Evolutionary conservation across 768 basidiomycete species (phyloP), one percentile per base, ranked within the genome.

Genomic region (Suillus bovinus): DNA sequence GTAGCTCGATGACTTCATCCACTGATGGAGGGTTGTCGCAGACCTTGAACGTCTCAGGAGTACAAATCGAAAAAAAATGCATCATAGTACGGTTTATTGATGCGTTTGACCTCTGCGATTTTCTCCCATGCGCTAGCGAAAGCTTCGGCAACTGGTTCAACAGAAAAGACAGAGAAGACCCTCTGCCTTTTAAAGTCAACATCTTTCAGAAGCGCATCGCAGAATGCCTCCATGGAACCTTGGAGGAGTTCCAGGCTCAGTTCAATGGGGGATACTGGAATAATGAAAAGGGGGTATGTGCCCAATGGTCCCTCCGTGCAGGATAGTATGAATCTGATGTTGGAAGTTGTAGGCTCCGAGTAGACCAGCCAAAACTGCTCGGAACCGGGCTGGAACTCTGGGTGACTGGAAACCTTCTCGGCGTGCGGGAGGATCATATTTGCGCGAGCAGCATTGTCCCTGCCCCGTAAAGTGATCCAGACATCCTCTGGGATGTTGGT

Each of bases 141-240:
- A 7, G 76, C 61, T 65, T 75, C 77, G 59, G 79, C 77, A 17
- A 84, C 72, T 11, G 64, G 41, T 0, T 58, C 34, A 81, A 68
- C 71, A 2, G 86, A 83, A 67, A 90, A 92, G 10, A 90, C 79
- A 2, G 90, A 89, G 71, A 87, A 92, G 0, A 88, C 78, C 17
- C 88, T 78, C 38, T 41, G 36, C 38, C 20, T 73, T 74, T 76
- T 20, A 73, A 54, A 11, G 74, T 24, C 24, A 22, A 10, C 16
- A 27, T 74, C 68, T 8, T 62, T 59, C 10, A 75, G 73, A 22
- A 84, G 76, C 2, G 66, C 56, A 0, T 59, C 64, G 11, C 71
- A 65, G 11, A 91, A 75, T 3, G 67, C 60, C 20, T 84, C 70
- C 47, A 75, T 72, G 1, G 77, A 67, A n/a, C 68, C 53, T 55